Conservation (phyloP, 2,329 filamentous ascomycete species). For the Fusarium multiceps region DNA sequence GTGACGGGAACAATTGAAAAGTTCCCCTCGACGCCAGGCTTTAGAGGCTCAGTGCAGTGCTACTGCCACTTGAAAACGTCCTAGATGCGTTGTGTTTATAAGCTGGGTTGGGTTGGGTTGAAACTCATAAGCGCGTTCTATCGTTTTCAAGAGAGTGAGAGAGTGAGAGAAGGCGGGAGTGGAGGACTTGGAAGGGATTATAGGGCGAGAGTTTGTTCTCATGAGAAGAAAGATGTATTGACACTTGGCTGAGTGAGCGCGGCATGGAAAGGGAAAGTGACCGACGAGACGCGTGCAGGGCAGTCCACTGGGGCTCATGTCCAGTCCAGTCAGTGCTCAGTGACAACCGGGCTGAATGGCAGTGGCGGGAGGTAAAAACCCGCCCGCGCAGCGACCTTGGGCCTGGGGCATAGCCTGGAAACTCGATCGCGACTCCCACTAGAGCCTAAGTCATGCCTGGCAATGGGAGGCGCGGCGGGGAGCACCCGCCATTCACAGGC, state of each 20-base stretch:
- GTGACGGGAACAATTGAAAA: constrained; percentile 30
- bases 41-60: constrained; percentile 10
- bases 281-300: constrained; percentile 46
- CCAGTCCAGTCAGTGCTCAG: neutral
- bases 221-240: constrained; percentile 31
- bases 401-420: constrained; percentile 41
- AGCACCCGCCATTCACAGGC: constrained; percentile 36
- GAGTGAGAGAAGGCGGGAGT: neutral
- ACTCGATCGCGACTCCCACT: constrained; percentile 48
- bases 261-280: constrained; percentile 26
- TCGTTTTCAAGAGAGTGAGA: constrained; percentile 18
- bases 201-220: constrained; percentile 23
- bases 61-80: constrained; percentile 22
- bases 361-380: constrained; percentile 18
- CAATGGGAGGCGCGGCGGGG: constrained; percentile 26
- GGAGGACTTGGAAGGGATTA: neutral
- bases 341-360: constrained; percentile 24
- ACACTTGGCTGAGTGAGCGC: constrained; percentile 34
- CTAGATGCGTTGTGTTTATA: constrained; percentile 25
- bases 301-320: neutral
- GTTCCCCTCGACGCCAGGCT: constrained; percentile 1
- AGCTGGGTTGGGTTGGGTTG: neutral
- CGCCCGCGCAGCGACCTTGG: neutral
- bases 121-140: constrained; percentile 5
- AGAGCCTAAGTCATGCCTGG: constrained; percentile 43